Evolutionary conservation across 2,329 filamentous ascomycete species (phyloP), one percentile per base, ranked within the genome.

Genomic region (Drechslerella coelobrocha): DNA sequence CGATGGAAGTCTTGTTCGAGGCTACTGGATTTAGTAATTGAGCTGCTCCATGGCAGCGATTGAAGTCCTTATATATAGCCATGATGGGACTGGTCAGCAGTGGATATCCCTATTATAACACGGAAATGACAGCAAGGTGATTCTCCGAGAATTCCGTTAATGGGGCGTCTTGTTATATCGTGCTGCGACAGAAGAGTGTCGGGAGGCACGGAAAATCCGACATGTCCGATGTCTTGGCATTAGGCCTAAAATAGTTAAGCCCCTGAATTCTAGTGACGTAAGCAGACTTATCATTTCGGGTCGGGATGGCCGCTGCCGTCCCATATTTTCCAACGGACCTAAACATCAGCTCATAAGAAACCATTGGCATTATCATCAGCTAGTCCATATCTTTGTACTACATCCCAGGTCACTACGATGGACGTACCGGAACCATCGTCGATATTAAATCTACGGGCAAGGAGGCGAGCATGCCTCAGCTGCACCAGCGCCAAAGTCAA

Each of bases 41-140:
- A 52, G 24, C 48, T 52, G 24, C 48, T 52, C 48, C 48, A 29
- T 31, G 24, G 48, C 48, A 52, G 48, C 48, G 48, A 52, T 52
- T 17, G 48, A 52, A 31, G 45, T 48, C n/a, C 26, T 52, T 52
- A 52, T 52, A 52, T 52, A 52, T 52, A 52, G 48, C 48, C 48
- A 52, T 52, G 34, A n/a, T 23, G 48, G 24, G 48, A 37, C n/a
- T 31, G 23, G 45, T 48, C 45, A n/a, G 45, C 19, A 48, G 45
- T 23, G 45, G 45, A 48, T 48, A 48, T 23, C 26, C 10, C 45
- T 48, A 48, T 23, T 48, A 48, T 23, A 24, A 7, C 19, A 48
- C 19, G 19, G 45, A 48, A 24, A 48, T 48, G 19, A 48, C 26
- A 48, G 45, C 45, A 48, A 24, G 10, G 45, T 48, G 10, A 48